phyloP scores from a whole-genome alignment of 345 rosid species.

The Jatropha curcas region DNA sequence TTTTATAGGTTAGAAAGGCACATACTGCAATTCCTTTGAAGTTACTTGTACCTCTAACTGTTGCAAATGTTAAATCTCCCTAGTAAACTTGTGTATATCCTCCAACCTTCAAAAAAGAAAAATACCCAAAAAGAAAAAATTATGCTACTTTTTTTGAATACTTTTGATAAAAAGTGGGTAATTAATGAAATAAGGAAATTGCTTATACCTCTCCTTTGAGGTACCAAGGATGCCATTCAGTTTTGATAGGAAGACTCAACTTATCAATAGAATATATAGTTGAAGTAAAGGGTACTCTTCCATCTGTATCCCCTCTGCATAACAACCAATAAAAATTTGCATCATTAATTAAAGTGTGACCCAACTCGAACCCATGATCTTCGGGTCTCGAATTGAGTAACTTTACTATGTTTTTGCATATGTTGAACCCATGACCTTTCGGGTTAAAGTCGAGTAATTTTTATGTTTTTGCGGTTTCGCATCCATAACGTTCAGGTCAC shows the following conservation, averaged over 20 bases:
- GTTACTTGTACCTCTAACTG: slow-evolving; percentile 84
- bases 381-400: too few species aligned
- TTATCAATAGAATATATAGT: slow-evolving; percentile 59
- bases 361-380: too few species aligned
- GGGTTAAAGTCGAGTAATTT: too few species aligned
- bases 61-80: slow-evolving; percentile 69
- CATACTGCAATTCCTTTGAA: slow-evolving; percentile 58
- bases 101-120: slow-evolving; percentile 44
- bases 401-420: too few species aligned
- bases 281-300: slow-evolving; percentile 81
- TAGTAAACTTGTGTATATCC: slow-evolving; percentile 74
- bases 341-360: background rate
- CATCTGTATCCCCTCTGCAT: slow-evolving; percentile 86
- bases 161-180: background rate
- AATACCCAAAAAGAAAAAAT: background rate
- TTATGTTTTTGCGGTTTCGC: too few species aligned
- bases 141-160: background rate
- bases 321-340: background rate
- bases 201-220: too few species aligned
- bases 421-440: too few species aligned
- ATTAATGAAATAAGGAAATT: background rate
- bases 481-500: too few species aligned
- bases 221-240: slow-evolving; percentile 86
- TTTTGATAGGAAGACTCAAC: slow-evolving; percentile 57
- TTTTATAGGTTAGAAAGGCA: too few species aligned